Conservation (phyloP, 176 grass and related monocot genomes). For the Bolboschoenus planiculmis region DNA sequence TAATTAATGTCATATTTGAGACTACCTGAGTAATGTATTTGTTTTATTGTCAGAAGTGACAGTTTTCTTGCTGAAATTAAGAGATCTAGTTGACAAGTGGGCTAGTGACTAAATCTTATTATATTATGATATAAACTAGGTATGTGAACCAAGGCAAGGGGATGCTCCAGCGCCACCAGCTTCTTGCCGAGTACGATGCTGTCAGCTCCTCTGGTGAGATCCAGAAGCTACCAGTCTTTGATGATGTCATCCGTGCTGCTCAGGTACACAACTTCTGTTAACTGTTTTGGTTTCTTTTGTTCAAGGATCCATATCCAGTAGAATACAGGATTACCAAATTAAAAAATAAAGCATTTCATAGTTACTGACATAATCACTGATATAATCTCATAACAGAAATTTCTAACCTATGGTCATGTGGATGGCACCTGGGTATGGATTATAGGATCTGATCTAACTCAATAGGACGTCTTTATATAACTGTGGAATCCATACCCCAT, state of each 20-base stretch:
- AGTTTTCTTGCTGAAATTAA: background rate
- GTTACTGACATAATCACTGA: background rate
- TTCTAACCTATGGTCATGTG: background rate
- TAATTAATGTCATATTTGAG: background rate
- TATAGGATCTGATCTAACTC: background rate
- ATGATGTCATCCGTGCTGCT: constrained; percentile 70
- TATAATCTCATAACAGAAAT: background rate
- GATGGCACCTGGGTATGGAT: background rate
- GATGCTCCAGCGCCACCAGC: constrained; percentile 87
- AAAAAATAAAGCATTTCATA: background rate
- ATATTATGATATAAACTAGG: constrained; percentile 24
- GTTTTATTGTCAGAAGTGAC: background rate
- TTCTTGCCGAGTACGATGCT: constrained; percentile 77
- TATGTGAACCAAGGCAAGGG: constrained; percentile 92
- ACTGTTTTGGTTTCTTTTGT: background rate
- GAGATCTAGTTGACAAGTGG: background rate
- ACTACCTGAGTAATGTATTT: background rate
- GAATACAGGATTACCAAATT: background rate
- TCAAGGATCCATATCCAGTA: background rate
- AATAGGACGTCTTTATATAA: background rate
- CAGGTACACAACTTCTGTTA: constrained; percentile 42
- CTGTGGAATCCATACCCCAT: background rate
- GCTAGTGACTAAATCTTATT: constrained; percentile 13
- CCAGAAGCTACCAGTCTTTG: constrained; percentile 65
- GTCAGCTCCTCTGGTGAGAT: constrained; percentile 54